phyloP scores from a whole-genome alignment of 1,139 yeast species.

The Debaryomycetaceae sp. region DNA sequence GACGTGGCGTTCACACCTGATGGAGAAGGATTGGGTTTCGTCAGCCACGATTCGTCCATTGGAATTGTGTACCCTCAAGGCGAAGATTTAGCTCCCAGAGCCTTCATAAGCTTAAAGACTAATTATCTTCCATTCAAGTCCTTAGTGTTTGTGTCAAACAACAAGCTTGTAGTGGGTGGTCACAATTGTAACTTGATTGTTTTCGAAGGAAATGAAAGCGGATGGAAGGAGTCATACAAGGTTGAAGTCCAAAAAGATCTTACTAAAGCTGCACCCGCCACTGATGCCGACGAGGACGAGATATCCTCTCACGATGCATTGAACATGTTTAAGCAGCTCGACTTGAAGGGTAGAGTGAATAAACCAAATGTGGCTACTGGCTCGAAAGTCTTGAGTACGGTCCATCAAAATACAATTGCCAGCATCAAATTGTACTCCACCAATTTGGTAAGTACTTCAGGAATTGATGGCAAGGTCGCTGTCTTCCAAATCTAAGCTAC shows the following conservation, averaged over 20 bases:
- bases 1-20: slow-evolving; percentile 83
- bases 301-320: slow-evolving; percentile 76
- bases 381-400: slow-evolving; percentile 58
- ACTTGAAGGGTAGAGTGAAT: slow-evolving; percentile 79
- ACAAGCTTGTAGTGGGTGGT: slow-evolving; percentile 81
- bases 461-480: slow-evolving; percentile 89
- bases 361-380: slow-evolving; percentile 33
- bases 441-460: slow-evolving; percentile 40
- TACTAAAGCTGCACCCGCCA: slow-evolving; percentile 33
- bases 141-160: slow-evolving; percentile 62
- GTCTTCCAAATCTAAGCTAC: slow-evolving; percentile 37
- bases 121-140: slow-evolving; percentile 80
- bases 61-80: slow-evolving; percentile 75
- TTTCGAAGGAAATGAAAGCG: slow-evolving; percentile 64
- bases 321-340: slow-evolving; percentile 94
- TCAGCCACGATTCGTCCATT: slow-evolving; percentile 72
- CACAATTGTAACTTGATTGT: slow-evolving; percentile 89
- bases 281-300: slow-evolving; percentile 48
- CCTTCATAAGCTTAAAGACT: slow-evolving; percentile 52
- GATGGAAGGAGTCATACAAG: slow-evolving; percentile 65
- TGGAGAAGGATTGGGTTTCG: slow-evolving; percentile 77
- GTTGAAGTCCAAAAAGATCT: slow-evolving; percentile 55
- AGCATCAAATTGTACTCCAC: slow-evolving; percentile 63
- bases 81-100: slow-evolving; percentile 53
- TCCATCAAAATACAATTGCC: slow-evolving; percentile 89